These are phyloP conservation scores for Gastrolobium villosum DNA, from an alignment of 306 rosid species.

Conservation along the genomic window DNA sequence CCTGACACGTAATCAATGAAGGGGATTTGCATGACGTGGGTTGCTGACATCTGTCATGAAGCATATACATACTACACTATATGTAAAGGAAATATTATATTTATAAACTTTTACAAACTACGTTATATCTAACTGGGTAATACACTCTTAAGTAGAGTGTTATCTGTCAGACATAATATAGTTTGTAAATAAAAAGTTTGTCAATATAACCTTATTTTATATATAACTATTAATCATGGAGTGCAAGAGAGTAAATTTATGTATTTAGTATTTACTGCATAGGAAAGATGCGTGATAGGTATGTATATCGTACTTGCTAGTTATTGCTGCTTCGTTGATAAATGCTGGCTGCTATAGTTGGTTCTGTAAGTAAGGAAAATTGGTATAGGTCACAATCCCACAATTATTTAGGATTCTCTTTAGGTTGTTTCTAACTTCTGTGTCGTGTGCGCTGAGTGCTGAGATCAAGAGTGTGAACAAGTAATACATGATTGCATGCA, in stretches of 20 bases:
- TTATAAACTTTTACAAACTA: too few relatives aligned
- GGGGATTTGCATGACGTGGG: constrained; percentile 56
- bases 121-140: too few relatives aligned
- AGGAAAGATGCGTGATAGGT: neutral
- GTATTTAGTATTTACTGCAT: neutral
- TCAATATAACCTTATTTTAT: too few relatives aligned
- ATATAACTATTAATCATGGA: neutral
- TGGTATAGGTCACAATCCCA: constrained; percentile 40
- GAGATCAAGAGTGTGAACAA: constrained; percentile 32
- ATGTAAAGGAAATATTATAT: too few relatives aligned
- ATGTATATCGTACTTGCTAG: neutral
- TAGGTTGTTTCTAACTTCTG: constrained; percentile 36
- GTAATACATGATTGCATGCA: constrained; percentile 27
- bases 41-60: constrained; percentile 55
- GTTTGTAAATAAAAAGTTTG: too few relatives aligned
- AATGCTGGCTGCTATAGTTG: constrained; percentile 5
- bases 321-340: constrained; percentile 11
- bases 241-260: neutral
- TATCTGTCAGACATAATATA: too few relatives aligned
- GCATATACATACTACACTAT: too few relatives aligned
- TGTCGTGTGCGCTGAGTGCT: constrained; percentile 31
- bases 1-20: constrained; percentile 61
- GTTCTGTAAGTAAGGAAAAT: constrained; percentile 24
- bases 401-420: neutral
- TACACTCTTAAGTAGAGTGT: too few relatives aligned